Conservation (phyloP, 1,284 basidiomycete species). For the Microbotryomycetes sp. region DNA sequence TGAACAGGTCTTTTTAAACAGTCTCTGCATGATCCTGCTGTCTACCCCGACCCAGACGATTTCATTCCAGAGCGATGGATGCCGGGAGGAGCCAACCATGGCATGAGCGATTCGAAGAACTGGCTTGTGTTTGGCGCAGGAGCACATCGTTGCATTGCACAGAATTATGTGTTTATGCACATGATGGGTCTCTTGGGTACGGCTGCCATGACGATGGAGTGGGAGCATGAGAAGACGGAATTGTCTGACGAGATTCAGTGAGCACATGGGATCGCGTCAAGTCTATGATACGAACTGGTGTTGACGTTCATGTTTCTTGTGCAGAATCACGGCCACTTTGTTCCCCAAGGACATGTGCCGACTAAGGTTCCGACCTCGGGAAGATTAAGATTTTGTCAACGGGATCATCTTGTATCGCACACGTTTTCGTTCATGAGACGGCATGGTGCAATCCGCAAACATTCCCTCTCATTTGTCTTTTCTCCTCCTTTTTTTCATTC, state of each 20-base stretch:
- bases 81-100: conserved; percentile 56
- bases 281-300: conserved; percentile 7
- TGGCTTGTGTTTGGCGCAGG: conserved; percentile 94
- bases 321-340: conserved; percentile 48
- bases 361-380: conserved; percentile 55
- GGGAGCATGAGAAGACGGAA: conserved; percentile 77
- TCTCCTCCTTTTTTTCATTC: too few relatives aligned
- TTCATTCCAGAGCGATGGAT: conserved; percentile 92
- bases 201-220: conserved; percentile 76
- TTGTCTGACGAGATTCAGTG: conserved; percentile 77
- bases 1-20: too few relatives aligned
- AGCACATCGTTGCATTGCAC: conserved; percentile 65
- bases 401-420: too few relatives aligned
- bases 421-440: too few relatives aligned
- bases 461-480: too few relatives aligned
- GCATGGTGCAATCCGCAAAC: too few relatives aligned
- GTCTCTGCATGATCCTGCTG: conserved; percentile 79
- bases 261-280: conserved; percentile 44
- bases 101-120: conserved; percentile 78
- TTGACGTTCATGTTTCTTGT: neutral
- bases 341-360: conserved; percentile 90
- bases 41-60: conserved; percentile 80
- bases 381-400: neutral
- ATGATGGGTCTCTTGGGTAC: conserved; percentile 78
- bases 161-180: conserved; percentile 90